Evolutionary conservation across 495 filamentous ascomycete species (phyloP), one percentile per base, ranked within the genome.

Genomic region (Annulohypoxylon nitens): DNA sequence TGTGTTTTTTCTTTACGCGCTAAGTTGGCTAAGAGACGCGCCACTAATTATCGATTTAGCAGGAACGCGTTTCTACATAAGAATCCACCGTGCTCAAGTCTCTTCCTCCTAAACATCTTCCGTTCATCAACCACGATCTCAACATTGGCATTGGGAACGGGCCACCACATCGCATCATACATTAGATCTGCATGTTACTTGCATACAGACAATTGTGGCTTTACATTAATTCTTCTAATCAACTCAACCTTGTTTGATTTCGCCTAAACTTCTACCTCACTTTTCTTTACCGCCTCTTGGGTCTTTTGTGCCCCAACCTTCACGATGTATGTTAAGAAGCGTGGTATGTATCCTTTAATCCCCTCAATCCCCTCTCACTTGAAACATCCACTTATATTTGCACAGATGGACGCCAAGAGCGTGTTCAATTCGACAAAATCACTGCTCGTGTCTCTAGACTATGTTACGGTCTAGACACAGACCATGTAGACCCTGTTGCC

Each of bases 381-480:
- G 8, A 25, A 10, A 2, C 25, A 45, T 43, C 12, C 25, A 34
- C 75, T 83, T 43, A 85, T 78, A 55, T 67, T 25, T 26, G 12
- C 47, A 4, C 58, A 98, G 95, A 99, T 87, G 96, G 96, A 83
- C 95, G 96, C 86, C 97, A 98, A 87, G 96, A 99, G 89, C 96
- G 96, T 81, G 96, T 99, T 64, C 96, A 99, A 81, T 99, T 99
- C 86, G 96, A 99, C 86, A 99, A 99, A 85, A 99, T 99, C 88
- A 98, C 96, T 69, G 96, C 96, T 71, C 94, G 96, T 82, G 96
- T 99, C 48, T 99, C 96, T 30, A 88, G 96, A 61, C 89, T 99
- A 61, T 99, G 96, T 87, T 99, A 99, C 81, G 95, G 96, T 65
- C 90, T 99, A 64, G 97, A 99, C 80, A 87, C 91, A 48, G 96